Conservation (phyloP, 1,284 basidiomycete genomes). For the Rhodotorula mucilaginosa region DNA sequence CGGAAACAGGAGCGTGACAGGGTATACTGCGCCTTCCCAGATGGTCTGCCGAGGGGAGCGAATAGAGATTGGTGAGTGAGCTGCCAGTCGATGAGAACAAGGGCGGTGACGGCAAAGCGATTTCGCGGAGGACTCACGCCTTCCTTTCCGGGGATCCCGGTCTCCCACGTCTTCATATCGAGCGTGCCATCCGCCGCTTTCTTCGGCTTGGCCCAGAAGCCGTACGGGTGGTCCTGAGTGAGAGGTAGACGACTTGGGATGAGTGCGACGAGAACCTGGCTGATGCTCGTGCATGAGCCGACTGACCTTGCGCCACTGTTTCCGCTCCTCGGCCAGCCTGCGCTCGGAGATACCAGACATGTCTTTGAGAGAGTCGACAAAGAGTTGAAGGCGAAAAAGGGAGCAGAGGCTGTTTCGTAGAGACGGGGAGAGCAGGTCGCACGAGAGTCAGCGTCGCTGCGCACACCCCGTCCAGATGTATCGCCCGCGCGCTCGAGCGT, state of each 20-base stretch:
- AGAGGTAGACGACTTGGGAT: not conserved
- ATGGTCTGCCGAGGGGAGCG: conserved; percentile 64
- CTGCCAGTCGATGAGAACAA: not conserved
- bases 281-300: conserved; percentile 55
- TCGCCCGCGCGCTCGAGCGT: too few relatives aligned
- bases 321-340: conserved; percentile 90
- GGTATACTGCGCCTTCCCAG: conserved; percentile 95
- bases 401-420: too few relatives aligned
- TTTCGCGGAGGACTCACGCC: conserved; percentile 20
- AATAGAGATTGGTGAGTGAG: not conserved
- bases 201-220: conserved; percentile 40
- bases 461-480: too few relatives aligned
- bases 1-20: conserved; percentile 88
- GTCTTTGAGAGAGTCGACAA: not conserved
- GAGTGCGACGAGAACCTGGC: not conserved
- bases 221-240: conserved; percentile 11
- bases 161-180: conserved; percentile 98
- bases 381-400: not conserved
- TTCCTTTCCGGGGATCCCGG: conserved; percentile 59
- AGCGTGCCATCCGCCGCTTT: conserved; percentile 72
- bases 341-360: conserved; percentile 54
- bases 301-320: conserved; percentile 98
- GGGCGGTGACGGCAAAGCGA: not conserved
- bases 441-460: too few relatives aligned
- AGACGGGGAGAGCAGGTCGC: too few relatives aligned